These are phyloP conservation scores for Penicillium sp. DNA, from an alignment of 2,329 filamentous ascomycete species.

Conservation along the genomic window DNA sequence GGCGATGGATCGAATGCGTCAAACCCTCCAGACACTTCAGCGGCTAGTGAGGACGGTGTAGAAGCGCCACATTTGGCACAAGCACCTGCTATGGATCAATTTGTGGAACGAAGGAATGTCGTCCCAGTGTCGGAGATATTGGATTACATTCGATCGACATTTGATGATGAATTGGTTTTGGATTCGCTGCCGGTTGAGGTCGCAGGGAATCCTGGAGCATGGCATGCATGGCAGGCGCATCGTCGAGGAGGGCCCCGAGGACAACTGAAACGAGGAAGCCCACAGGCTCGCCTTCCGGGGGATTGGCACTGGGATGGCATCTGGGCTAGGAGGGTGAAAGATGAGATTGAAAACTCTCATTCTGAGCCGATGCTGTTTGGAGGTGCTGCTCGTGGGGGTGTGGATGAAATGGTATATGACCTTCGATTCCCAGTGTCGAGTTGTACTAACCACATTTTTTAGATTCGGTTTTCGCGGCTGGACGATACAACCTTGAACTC, in stretches of 20 bases:
- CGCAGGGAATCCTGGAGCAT: conserved; percentile 85
- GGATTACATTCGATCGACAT: conserved; percentile 76
- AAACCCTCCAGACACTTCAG: neutral
- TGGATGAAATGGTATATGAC: conserved; percentile 66
- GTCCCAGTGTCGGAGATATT: conserved; percentile 67
- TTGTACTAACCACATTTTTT: conserved; percentile 11
- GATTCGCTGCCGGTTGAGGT: conserved; percentile 77
- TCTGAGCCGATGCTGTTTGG: conserved; percentile 80
- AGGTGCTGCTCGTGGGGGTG: conserved; percentile 49
- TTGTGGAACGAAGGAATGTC: conserved; percentile 33
- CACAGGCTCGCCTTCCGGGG: conserved; percentile 59
- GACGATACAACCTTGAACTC: conserved; percentile 33
- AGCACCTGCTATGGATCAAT: conserved; percentile 15
- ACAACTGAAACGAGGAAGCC: conserved; percentile 46
- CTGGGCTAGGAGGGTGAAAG: conserved; percentile 85
- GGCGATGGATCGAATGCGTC: conserved; percentile 1
- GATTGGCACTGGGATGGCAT: conserved; percentile 99
- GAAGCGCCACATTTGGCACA: conserved; percentile 6
- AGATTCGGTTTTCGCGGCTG: conserved; percentile 43
- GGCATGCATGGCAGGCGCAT: conserved; percentile 86
- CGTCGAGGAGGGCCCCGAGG: conserved; percentile 43
- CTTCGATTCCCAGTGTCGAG: neutral
- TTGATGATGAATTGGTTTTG: conserved; percentile 72
- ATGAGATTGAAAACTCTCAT: conserved; percentile 71
- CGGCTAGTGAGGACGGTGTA: neutral